These are phyloP conservation scores for Claviceps pazoutovae DNA, from an alignment of 2,329 filamentous ascomycete species.

Conservation along the genomic window DNA sequence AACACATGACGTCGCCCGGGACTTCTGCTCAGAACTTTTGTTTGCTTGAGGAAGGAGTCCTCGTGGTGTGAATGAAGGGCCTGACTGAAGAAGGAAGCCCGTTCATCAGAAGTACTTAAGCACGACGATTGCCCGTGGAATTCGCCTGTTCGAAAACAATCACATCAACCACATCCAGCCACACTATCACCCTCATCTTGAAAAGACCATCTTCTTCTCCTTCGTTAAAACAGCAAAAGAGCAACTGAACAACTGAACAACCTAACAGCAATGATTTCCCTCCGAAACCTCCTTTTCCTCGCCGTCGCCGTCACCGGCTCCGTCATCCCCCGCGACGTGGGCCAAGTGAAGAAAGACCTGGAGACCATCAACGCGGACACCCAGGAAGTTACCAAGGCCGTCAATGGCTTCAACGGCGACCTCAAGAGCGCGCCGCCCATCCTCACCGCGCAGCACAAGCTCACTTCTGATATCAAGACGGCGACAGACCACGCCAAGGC, in stretches of 20 bases:
- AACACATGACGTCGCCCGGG: neutral
- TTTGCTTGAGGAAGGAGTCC: neutral
- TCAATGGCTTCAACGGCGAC: neutral
- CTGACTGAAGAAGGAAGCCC: neutral
- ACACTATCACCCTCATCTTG: neutral
- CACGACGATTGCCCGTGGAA: neutral
- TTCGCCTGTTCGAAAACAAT: neutral
- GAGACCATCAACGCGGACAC: neutral
- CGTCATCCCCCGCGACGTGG: neutral
- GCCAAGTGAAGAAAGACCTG: neutral
- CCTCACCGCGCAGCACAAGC: neutral
- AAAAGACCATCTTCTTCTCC: neutral
- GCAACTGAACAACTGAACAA: neutral
- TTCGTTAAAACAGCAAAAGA: neutral
- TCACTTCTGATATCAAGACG: neutral
- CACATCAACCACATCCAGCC: neutral
- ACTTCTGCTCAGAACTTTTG: neutral
- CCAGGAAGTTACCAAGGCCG: neutral
- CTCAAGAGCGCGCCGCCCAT: neutral
- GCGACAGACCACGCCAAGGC: neutral
- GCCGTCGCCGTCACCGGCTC: slow-evolving; percentile 2
- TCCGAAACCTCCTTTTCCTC: slow-evolving; percentile 3
- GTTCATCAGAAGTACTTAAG: neutral
- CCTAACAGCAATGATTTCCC: neutral
- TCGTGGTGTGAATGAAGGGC: neutral